Evolutionary conservation across 192 early-diverging fungal genomes (phyloP), one percentile per base, ranked within the genome.

Genomic region (Coemansia sp.): DNA sequence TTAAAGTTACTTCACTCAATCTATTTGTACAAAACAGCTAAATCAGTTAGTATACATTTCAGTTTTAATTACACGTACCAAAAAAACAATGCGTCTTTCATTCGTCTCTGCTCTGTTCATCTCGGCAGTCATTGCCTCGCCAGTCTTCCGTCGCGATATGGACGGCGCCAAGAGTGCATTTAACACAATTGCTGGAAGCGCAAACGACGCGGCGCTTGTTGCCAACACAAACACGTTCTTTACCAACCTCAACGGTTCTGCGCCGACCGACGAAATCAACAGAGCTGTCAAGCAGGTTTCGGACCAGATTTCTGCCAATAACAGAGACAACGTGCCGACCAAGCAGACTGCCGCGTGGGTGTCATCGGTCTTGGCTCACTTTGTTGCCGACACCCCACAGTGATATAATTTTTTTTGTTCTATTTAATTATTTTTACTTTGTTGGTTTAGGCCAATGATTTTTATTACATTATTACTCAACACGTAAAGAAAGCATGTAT

Each of bases 251-350:
- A 63, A 66, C 8, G 67, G 64, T 16, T 22, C 58, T 11, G 73
- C 59, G 5, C 29, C 48, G 19, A 0, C 54, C 14, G 56, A 31
- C 0, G 59, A 76, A 1, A 16, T 76, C 3, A 19, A 50, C 4
- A 42, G 50, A 19, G 49, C 66, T 11, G 53, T 28, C 11, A 65
- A 76, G 16, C 67, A 70, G 16, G 67, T 77, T 10, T 51, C 54
- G 6, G 73, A 69, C n/a, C 73, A 69, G 44, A 69, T 76, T 25
- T 30, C 64, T 5, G 67, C 73, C 38, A 69, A 69, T 38, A 48
- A 57, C 38, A 51, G 30, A 16, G 56, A 55, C 63, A 55, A 59
- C 22, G 67, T 65, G 14, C 67, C 67, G 1, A 69, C 67, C 5
- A n/a, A 31, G 1, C 51, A 59, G 28, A 76, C 67, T 5, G 73